phyloP scores from a whole-genome alignment of 495 filamentous ascomycete species.

The Melanomma pulvis-pyrius region DNA sequence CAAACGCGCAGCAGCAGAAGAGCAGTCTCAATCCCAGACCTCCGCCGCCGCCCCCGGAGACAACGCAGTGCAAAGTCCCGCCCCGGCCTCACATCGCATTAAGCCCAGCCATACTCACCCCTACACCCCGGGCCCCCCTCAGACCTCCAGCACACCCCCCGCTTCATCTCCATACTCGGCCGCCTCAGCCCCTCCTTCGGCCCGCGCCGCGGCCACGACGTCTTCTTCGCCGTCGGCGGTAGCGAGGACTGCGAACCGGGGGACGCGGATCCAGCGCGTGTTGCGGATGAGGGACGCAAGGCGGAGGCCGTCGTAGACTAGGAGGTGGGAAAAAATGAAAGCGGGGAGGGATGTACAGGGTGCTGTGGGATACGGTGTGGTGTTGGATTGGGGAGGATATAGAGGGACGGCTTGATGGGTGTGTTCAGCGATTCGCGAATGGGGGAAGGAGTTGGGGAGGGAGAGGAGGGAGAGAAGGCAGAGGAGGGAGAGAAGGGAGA shows the following conservation, averaged over 20 bases:
- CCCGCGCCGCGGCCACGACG: not conserved
- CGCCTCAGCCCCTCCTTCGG: constrained; percentile 19
- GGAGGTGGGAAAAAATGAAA: not conserved
- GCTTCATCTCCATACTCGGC: not conserved
- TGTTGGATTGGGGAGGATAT: constrained; percentile 15
- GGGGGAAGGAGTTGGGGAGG: too few relatives aligned
- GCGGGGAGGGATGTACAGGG: not conserved
- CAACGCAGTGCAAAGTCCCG: not conserved
- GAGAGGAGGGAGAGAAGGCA: not conserved
- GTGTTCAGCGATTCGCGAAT: too few relatives aligned
- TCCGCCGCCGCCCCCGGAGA: not conserved
- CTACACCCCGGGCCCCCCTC: too few relatives aligned
- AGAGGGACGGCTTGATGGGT: constrained; percentile 14
- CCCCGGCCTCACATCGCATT: too few relatives aligned
- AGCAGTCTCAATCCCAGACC: not conserved
- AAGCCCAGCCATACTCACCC: too few relatives aligned
- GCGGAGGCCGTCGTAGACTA: too few relatives aligned
- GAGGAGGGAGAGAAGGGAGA: constrained; percentile 6
- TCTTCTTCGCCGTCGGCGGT: constrained; percentile 1
- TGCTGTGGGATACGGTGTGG: constrained; percentile 22
- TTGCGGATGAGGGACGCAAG: too few relatives aligned
- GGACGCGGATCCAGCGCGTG: not conserved
- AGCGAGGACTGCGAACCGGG: not conserved
- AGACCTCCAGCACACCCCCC: too few relatives aligned
- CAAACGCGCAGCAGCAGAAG: too few relatives aligned